Percentiles rank a stretch among this genome's conserved stretches.
phyloP scores from a whole-genome alignment of 73 alveolate species.

The Paramecium pentaurelia region DNA sequence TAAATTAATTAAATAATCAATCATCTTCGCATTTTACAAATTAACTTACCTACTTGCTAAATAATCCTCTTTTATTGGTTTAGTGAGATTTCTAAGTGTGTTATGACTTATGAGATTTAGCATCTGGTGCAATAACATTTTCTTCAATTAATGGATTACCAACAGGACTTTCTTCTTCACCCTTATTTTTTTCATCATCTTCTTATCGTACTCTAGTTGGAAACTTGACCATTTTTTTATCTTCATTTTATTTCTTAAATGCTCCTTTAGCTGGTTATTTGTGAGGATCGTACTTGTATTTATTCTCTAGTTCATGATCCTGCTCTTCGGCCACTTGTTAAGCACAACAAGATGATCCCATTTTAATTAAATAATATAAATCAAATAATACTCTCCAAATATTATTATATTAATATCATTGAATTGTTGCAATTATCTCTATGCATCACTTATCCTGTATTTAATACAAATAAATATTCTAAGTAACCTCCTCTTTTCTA shows the following conservation, averaged over 20 bases:
- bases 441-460: neutral
- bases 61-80: neutral
- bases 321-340: neutral
- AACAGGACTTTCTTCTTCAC: neutral
- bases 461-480: neutral
- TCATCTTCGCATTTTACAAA: slow-evolving; percentile 17
- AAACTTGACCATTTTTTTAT: slow-evolving; percentile 42
- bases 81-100: neutral
- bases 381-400: neutral
- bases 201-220: slow-evolving; percentile 33
- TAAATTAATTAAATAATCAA: neutral
- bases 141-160: neutral
- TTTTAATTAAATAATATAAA: neutral
- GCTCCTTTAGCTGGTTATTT: slow-evolving; percentile 43
- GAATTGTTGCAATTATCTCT: neutral
- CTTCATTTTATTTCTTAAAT: neutral
- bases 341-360: slow-evolving; percentile 41
- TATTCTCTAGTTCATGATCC: neutral
- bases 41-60: neutral
- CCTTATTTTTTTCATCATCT: slow-evolving; percentile 15
- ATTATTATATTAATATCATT: neutral
- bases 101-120: neutral
- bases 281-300: slow-evolving; percentile 32
- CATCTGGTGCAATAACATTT: neutral
- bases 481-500: neutral